Percentiles rank a stretch among this genome's conserved stretches.
These are phyloP conservation scores for Aspergillus cavernicola DNA, from an alignment of 495 filamentous ascomycete genomes.

Conservation along the genomic window DNA sequence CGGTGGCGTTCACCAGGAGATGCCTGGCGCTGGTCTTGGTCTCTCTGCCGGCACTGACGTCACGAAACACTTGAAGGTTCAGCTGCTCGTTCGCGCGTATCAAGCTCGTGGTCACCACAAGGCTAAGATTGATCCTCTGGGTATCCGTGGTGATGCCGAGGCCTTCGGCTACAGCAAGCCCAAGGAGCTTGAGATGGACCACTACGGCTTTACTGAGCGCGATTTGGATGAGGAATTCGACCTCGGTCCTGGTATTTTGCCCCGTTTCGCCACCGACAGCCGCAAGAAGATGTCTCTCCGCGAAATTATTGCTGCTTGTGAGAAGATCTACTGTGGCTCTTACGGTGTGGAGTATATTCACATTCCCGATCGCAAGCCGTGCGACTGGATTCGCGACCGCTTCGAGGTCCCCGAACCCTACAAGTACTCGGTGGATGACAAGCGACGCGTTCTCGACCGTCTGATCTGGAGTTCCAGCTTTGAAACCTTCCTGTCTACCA, in stretches of 20 bases:
- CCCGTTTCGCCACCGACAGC: conserved; percentile 80
- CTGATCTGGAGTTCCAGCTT: conserved; percentile 98
- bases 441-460: conserved; percentile 93
- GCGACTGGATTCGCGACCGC: conserved; percentile 94
- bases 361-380: conserved; percentile 94
- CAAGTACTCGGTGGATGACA: conserved; percentile 94
- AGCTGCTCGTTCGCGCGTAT: conserved; percentile 93
- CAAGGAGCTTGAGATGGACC: conserved; percentile 85
- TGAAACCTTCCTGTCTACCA: conserved; percentile 88
- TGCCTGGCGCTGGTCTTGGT: conserved; percentile 64
- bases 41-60: conserved; percentile 75
- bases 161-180: conserved; percentile 85
- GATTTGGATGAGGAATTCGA: conserved; percentile 90
- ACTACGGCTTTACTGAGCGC: conserved; percentile 92
- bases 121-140: conserved; percentile 92
- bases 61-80: conserved; percentile 96
- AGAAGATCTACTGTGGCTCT: conserved; percentile 92
- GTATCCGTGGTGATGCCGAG: conserved; percentile 82
- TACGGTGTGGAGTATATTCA: conserved; percentile 98
- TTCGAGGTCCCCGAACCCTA: conserved; percentile 92
- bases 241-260: conserved; percentile 92
- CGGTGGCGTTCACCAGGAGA: conserved; percentile 71
- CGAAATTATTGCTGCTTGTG: conserved; percentile 90
- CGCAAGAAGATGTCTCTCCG: conserved; percentile 94
- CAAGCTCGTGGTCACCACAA: conserved; percentile 98